These are phyloP conservation scores for Mastigamoeba balamuthi DNA, from an alignment of 78 protist species.

Conservation along the genomic window DNA sequence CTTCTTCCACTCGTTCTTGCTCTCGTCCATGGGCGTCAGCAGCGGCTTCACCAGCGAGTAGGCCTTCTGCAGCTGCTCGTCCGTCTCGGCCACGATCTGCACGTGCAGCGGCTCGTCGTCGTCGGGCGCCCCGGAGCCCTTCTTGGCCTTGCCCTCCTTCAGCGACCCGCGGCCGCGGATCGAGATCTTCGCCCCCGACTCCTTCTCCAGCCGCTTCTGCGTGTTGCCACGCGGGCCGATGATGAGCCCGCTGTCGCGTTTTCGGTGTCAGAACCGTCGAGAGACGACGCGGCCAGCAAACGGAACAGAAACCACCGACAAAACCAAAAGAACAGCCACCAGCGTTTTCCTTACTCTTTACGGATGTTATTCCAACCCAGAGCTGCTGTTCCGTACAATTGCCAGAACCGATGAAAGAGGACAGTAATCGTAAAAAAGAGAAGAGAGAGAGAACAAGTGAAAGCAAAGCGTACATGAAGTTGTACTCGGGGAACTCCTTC, in stretches of 20 bases:
- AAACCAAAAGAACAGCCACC: too few species aligned
- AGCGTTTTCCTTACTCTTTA: too few species aligned
- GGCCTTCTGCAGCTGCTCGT: conserved; percentile 54
- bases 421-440: neutral
- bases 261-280: too few species aligned
- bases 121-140: conserved; percentile 13
- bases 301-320: neutral
- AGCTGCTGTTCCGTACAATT: too few species aligned
- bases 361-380: too few species aligned
- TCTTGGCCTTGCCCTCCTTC: conserved; percentile 65
- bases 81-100: conserved; percentile 48
- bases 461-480: conserved; percentile 65
- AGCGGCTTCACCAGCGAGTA: conserved; percentile 31
- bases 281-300: neutral
- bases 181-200: conserved; percentile 66
- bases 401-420: neutral
- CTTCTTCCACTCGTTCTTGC: conserved; percentile 73
- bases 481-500: conserved; percentile 69
- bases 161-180: conserved; percentile 82
- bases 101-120: conserved; percentile 76
- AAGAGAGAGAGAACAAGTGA: neutral
- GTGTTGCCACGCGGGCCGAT: conserved; percentile 79
- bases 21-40: conserved; percentile 64
- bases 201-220: conserved; percentile 74
- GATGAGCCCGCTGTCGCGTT: conserved; percentile 55